Conservation (phyloP, 2,329 filamentous ascomycete genomes). For the Colletotrichum tanaceti region DNA sequence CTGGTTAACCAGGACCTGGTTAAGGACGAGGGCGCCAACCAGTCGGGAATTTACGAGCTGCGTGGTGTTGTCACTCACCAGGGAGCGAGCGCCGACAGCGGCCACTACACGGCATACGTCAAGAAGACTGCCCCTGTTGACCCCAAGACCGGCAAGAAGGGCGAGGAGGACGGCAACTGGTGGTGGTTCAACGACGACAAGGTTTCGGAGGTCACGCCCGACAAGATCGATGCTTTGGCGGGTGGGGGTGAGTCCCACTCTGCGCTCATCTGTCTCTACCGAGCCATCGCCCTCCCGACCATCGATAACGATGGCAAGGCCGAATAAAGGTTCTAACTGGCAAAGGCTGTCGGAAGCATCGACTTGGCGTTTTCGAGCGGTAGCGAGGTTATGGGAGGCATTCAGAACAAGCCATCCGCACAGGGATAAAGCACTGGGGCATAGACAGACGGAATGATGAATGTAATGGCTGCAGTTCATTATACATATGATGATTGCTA, state of each 20-base stretch:
- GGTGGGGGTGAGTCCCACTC: slow-evolving; percentile 92
- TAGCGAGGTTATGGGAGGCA: slow-evolving; percentile 36
- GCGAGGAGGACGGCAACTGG: slow-evolving; percentile 92
- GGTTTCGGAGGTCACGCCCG: slow-evolving; percentile 88
- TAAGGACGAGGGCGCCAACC: slow-evolving; percentile 85
- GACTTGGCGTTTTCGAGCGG: slow-evolving; percentile 39
- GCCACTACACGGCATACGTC: slow-evolving; percentile 97
- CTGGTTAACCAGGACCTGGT: slow-evolving; percentile 81
- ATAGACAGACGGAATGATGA: slow-evolving; percentile 35
- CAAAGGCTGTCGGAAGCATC: slow-evolving; percentile 24
- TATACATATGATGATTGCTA: slow-evolving; percentile 16
- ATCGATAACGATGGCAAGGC: slow-evolving; percentile 57
- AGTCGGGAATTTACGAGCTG: slow-evolving; percentile 94
- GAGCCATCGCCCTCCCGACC: slow-evolving; percentile 75
- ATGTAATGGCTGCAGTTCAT: slow-evolving; percentile 27
- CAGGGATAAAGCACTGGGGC: slow-evolving; percentile 24
- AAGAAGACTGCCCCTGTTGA: slow-evolving; percentile 86
- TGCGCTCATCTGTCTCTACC: slow-evolving; percentile 83
- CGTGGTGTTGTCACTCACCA: slow-evolving; percentile 96
- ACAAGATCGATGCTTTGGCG: slow-evolving; percentile 90
- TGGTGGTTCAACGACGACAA: slow-evolving; percentile 99
- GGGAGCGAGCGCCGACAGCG: slow-evolving; percentile 94
- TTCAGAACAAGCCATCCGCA: slow-evolving; percentile 32
- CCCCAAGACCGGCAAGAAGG: slow-evolving; percentile 79
- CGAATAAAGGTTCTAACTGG: slow-evolving; percentile 44